These are phyloP conservation scores for Edaphochlamys debaryana DNA, from an alignment of 139 green algal species.

Conservation along the genomic window DNA sequence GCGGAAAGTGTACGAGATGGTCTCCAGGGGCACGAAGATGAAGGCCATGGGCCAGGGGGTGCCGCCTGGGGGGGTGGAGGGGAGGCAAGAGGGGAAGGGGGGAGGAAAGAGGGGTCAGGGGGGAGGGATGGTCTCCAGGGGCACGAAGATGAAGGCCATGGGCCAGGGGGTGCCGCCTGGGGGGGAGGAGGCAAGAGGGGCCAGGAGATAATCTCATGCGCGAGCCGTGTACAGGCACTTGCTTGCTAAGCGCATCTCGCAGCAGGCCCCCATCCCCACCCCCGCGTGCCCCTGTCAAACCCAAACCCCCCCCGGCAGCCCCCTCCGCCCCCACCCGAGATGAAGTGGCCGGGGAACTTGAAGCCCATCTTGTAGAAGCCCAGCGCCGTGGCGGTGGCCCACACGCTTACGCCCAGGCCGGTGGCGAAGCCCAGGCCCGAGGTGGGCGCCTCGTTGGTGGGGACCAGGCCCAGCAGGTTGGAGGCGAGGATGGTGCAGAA, in stretches of 20 bases:
- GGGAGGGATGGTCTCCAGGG: slow-evolving; percentile 65
- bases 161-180: slow-evolving; percentile 61
- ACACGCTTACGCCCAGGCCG: slow-evolving; percentile 58
- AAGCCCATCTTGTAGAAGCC: slow-evolving; percentile 65
- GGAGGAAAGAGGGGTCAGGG: too few species aligned
- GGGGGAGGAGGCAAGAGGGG: too few species aligned
- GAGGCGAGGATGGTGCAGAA: slow-evolving; percentile 64
- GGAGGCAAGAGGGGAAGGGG: too few species aligned
- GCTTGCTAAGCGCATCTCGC: too few species aligned
- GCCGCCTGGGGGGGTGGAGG: slow-evolving; percentile 52
- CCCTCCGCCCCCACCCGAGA: slow-evolving; percentile 46
- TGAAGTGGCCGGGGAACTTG: slow-evolving; percentile 64
- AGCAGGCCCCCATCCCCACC: too few species aligned
- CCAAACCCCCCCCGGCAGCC: too few species aligned
- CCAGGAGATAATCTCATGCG: too few species aligned
- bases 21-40: slow-evolving; percentile 66
- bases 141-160: slow-evolving; percentile 69
- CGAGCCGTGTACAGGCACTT: too few species aligned
- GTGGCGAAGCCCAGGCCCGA: slow-evolving; percentile 64
- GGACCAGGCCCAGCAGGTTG: slow-evolving; percentile 61
- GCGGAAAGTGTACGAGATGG: slow-evolving; percentile 64
- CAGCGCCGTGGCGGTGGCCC: slow-evolving; percentile 57
- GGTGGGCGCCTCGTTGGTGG: slow-evolving; percentile 63
- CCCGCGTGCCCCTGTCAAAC: too few species aligned
- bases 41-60: slow-evolving; percentile 66